phyloP scores from a whole-genome alignment of 2,329 filamentous ascomycete genomes.

The Phaeoacremonium minimum region DNA sequence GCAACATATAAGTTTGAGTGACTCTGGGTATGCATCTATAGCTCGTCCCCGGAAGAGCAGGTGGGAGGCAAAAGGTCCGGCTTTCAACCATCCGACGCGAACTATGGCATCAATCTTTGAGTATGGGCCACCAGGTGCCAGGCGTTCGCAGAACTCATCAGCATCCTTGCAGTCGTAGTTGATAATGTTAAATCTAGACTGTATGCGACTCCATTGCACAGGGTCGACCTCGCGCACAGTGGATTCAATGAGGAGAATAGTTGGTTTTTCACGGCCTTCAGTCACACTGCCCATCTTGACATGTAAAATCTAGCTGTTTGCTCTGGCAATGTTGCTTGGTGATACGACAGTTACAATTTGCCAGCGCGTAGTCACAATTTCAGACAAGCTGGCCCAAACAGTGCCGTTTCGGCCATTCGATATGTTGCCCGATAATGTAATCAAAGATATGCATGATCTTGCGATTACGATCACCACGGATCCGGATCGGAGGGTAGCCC shows the following conservation, averaged over 20 bases:
- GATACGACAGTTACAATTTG: too few species aligned
- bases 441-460: too few species aligned
- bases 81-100: conserved; percentile 24
- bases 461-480: too few species aligned
- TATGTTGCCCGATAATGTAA: too few species aligned
- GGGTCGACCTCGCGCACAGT: background rate
- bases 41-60: conserved; percentile 16
- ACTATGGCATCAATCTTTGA: conserved; percentile 20
- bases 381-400: too few species aligned
- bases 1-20: conserved; percentile 16
- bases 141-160: conserved; percentile 16
- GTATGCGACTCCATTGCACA: conserved; percentile 5
- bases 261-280: conserved; percentile 7
- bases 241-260: conserved; percentile 5
- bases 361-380: too few species aligned
- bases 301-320: too few species aligned
- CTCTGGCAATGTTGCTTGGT: too few species aligned
- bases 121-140: conserved; percentile 20
- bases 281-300: background rate
- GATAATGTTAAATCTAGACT: conserved; percentile 13
- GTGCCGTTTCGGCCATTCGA: too few species aligned
- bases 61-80: conserved; percentile 19
- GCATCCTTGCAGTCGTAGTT: conserved; percentile 15
- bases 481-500: too few species aligned
- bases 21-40: conserved; percentile 12